Base-by-base conservation (phyloP, 75 land plant genomes). In the Picea sitchensis region DNA sequence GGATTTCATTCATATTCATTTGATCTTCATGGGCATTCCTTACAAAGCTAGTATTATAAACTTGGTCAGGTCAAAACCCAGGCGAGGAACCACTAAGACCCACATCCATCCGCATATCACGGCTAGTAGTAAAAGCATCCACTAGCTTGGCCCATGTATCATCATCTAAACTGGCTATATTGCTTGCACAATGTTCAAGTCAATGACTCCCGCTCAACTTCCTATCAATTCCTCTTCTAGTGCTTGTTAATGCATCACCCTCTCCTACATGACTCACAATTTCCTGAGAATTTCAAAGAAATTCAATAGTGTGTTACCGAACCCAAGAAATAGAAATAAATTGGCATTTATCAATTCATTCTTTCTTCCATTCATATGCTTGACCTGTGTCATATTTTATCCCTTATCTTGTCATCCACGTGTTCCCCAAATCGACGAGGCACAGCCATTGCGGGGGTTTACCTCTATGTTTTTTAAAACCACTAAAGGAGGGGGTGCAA, bases 131-230 rank as follows among this genome's bases (percentile, higher is more conserved):
- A 74, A 83, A 85, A 58, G 79, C n/a, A 23, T 83, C 91, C 21
- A 84, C 87, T n/a, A 74, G 34, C 79, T 86, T 90, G 61, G 38
- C 82, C 98, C 96, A 92, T 75, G 85, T 87, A 59, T 93, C 94
- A 47, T 88, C 96, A 58, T 89, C 96, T 11, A 72, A 51, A 68
- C 44, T 17, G 8, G 20, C 2, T 21, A 75, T 36, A 64, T 82
- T 82, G 63, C 79, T 79, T 51, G 80, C 85, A 73, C 91, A 89
- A 11, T 90, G 85, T 41, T 94, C 96, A 32, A 61, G n/a, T 61
- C 94, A 79, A 63, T 84, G 59, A 17, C 83, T 81, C 9, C 90
- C 89, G 36, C 84, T 34, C 31, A 80, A 77, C 58, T 78, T 77
- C 62, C 89, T 79, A 44, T 91, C 92, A 15, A 74, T 73, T 15